Conservation (phyloP, 2,329 filamentous ascomycete genomes). For the Trichoderma aggressivum region DNA sequence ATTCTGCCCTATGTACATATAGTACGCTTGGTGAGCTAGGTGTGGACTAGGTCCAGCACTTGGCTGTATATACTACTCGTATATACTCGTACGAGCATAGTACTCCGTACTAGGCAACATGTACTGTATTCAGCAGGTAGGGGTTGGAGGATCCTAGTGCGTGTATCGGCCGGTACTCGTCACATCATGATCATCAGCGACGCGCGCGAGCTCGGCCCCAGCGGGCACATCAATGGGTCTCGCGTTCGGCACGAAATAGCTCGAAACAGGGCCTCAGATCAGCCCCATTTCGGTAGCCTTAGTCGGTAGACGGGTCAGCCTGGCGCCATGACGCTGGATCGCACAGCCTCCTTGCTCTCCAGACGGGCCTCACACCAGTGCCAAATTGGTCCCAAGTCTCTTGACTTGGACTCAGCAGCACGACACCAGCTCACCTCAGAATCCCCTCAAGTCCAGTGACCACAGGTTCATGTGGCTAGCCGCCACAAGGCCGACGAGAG, state of each 20-base stretch:
- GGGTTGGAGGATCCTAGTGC: not conserved
- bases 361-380: not conserved
- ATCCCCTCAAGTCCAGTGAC: constrained; percentile 27
- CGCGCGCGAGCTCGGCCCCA: constrained; percentile 12
- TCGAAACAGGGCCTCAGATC: constrained; percentile 12
- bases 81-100: not conserved
- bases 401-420: not conserved
- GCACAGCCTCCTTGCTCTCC: not conserved
- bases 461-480: constrained; percentile 26
- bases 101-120: not conserved
- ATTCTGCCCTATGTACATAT: not conserved
- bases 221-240: constrained; percentile 18
- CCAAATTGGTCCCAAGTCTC: not conserved
- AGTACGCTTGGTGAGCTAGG: not conserved
- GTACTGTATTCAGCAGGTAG: not conserved
- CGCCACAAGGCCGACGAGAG: constrained; percentile 17
- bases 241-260: constrained; percentile 16
- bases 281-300: constrained; percentile 13
- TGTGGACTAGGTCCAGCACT: not conserved
- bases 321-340: constrained; percentile 7
- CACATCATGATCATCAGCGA: constrained; percentile 16
- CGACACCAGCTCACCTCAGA: not conserved
- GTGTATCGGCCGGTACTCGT: constrained; percentile 14
- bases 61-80: not conserved
- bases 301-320: not conserved